Evolutionary conservation across 108 stramenopile species (phyloP), one percentile per base, ranked within the genome.

Genomic region (Cyclostephanos invisitatus): DNA sequence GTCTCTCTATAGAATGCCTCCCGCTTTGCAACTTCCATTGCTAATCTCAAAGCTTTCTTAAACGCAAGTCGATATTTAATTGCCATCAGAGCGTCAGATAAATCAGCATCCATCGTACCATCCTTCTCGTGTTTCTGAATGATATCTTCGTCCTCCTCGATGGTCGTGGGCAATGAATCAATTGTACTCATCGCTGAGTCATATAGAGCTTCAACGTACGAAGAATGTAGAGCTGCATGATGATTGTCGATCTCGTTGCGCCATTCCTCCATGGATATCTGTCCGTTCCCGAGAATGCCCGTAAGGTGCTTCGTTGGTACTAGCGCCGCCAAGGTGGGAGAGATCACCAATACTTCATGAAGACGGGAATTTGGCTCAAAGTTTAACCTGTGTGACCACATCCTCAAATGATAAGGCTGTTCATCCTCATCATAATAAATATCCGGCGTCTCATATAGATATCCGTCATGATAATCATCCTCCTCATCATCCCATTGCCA

Each of bases 21-120:
- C 18, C 55, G 42, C 28, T 49, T 38, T 29, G 65, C 72, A 58
- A 80, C 56, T 25, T 74, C 73, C 21, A 61, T 54, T 10, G 73
- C 54, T 25, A 74, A 60, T 62, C 73, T 59, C 24, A 80, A 61
- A 11, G 79, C 79, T 38, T 74, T 74, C 63, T 80, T 80, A 68
- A 80, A 80, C 14, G 72, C 79, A 37, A 80, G 44, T 20, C 79
- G 72, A 74, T 69, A 80, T 35, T 70, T 38, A 59, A 80, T 74
- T 36, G 72, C 72, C 63, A 69, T 71, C n/a, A 80, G 18, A 9
- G 62, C 46, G 69, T 80, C 79, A 56, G 62, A 51, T 42, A 70
- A 60, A 32, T 51, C 11, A 40, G 32, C 46, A 70, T 74, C 63
- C 24, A 62, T 21, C 22, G 58, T 62, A 6, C 71, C 71, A 32